phyloP scores from a whole-genome alignment of 306 rosid genomes.

The Begonia masoniana region DNA sequence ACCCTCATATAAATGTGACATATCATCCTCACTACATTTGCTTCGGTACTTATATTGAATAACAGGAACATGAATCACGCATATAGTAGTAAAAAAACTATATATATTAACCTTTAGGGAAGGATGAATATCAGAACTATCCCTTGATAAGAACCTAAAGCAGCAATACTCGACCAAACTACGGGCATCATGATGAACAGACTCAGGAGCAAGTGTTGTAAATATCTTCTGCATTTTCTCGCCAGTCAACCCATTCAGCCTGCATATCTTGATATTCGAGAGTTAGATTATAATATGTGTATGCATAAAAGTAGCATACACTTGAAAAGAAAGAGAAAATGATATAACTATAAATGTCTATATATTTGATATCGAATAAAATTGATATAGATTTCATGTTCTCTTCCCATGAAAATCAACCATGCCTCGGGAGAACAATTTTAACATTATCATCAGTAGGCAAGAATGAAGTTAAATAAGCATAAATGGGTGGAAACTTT shows the following conservation, averaged over 20 bases:
- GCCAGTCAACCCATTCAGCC: slow-evolving; percentile 96
- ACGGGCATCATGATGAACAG: slow-evolving; percentile 59
- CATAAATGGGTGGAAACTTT: neutral
- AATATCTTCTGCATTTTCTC: slow-evolving; percentile 82
- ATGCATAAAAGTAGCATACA: slow-evolving; percentile 4
- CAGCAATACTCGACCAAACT: slow-evolving; percentile 93
- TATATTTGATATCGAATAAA: too few species aligned
- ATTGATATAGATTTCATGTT: too few species aligned
- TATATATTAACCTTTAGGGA: slow-evolving; percentile 54
- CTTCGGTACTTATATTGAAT: too few species aligned
- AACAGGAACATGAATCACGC: too few species aligned
- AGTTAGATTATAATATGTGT: slow-evolving; percentile 33
- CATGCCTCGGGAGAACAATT: too few species aligned
- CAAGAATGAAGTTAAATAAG: neutral
- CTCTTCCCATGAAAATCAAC: too few species aligned
- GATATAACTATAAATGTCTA: neutral
- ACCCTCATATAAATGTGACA: too few species aligned
- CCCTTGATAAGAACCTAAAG: slow-evolving; percentile 93
- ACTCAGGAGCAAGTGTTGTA: slow-evolving; percentile 67
- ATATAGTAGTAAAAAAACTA: too few species aligned
- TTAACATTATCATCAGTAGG: too few species aligned
- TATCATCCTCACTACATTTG: too few species aligned
- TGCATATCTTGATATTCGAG: slow-evolving; percentile 52
- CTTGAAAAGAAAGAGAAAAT: slow-evolving; percentile 6
- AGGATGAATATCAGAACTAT: slow-evolving; percentile 70